These are phyloP conservation scores for Globisporangium takayamanum DNA, from an alignment of 352 stramenopile species.

Conservation along the genomic window DNA sequence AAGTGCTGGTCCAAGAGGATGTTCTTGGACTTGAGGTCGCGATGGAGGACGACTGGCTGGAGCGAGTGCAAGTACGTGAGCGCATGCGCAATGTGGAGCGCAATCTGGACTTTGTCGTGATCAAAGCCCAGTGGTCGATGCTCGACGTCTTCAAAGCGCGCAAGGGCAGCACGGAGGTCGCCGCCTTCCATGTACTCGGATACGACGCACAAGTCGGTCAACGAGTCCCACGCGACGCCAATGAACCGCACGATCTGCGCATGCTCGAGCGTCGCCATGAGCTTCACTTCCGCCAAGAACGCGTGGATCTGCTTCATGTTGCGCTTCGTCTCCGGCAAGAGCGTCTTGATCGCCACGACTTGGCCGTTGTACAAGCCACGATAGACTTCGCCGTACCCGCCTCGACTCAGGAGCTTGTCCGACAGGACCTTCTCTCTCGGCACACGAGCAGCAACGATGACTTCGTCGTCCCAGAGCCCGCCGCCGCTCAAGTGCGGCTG, in stretches of 20 bases:
- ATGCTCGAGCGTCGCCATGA: slow-evolving; percentile 36
- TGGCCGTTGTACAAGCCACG: slow-evolving; percentile 26
- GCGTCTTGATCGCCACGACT: slow-evolving; percentile 39
- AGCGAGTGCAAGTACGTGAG: slow-evolving; percentile 43
- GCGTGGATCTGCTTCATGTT: slow-evolving; percentile 25
- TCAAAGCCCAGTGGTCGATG: slow-evolving; percentile 26
- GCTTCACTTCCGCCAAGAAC: slow-evolving; percentile 39
- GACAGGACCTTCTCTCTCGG: slow-evolving; percentile 22
- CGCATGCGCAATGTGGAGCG: slow-evolving; percentile 22
- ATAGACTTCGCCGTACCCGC: slow-evolving; percentile 45
- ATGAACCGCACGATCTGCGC: slow-evolving; percentile 34
- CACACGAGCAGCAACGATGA: slow-evolving; percentile 25
- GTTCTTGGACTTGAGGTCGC: slow-evolving; percentile 49
- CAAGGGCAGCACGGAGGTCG: slow-evolving; percentile 31
- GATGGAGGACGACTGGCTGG: slow-evolving; percentile 26
- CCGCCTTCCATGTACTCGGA: slow-evolving; percentile 39
- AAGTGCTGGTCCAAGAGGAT: slow-evolving; percentile 22
- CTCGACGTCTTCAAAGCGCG: slow-evolving; percentile 22
- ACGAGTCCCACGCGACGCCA: slow-evolving; percentile 43
- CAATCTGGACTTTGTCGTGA: slow-evolving; percentile 26
- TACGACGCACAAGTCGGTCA: slow-evolving; percentile 33
- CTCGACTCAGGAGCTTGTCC: slow-evolving; percentile 21
- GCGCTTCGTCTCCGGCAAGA: slow-evolving; percentile 24
- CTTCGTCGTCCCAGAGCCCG: slow-evolving; percentile 30
- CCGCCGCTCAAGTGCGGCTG: slow-evolving; percentile 1